These are phyloP conservation scores for Streptanthus diversifolius DNA, from an alignment of 345 rosid genomes.

Conservation along the genomic window DNA sequence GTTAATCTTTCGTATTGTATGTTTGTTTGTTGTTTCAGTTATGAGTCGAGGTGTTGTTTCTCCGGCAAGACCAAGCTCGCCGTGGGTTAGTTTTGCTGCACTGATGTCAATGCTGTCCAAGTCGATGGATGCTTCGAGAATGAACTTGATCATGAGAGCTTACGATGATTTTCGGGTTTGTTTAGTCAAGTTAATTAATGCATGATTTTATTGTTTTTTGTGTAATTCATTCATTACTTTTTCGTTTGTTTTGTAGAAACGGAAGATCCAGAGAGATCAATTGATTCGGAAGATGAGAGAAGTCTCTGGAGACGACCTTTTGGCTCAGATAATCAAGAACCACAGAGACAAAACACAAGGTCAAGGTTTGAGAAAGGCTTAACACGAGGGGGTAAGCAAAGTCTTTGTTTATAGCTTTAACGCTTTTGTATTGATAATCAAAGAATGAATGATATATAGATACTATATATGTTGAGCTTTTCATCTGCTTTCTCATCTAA, in stretches of 20 bases:
- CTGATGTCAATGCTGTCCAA: slow-evolving; percentile 53
- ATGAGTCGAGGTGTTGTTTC: slow-evolving; percentile 15
- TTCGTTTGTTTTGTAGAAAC: slow-evolving; percentile 15
- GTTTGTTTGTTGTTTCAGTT: background rate
- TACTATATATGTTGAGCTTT: background rate
- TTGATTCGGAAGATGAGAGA: slow-evolving; percentile 32
- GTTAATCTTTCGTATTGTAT: background rate
- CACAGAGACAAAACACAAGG: slow-evolving; percentile 15
- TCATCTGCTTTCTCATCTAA: slow-evolving; percentile 1
- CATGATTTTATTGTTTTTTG: background rate
- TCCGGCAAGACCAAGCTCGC: slow-evolving; percentile 46
- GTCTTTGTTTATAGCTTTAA: background rate
- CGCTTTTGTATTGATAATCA: background rate
- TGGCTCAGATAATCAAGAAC: slow-evolving; percentile 34
- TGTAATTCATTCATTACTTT: too few relatives aligned
- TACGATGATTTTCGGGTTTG: slow-evolving; percentile 47
- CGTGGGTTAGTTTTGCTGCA: slow-evolving; percentile 66
- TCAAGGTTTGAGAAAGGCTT: background rate
- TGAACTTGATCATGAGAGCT: slow-evolving; percentile 42
- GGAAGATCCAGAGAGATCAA: slow-evolving; percentile 30
- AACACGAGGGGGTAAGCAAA: background rate
- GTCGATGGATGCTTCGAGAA: slow-evolving; percentile 39
- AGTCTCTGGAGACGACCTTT: slow-evolving; percentile 34
- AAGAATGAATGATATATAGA: background rate
- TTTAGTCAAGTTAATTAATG: background rate